Evolutionary conservation across 2,329 filamentous ascomycete species (phyloP), one percentile per base, ranked within the genome.

Genomic region (Venturia pyrina): DNA sequence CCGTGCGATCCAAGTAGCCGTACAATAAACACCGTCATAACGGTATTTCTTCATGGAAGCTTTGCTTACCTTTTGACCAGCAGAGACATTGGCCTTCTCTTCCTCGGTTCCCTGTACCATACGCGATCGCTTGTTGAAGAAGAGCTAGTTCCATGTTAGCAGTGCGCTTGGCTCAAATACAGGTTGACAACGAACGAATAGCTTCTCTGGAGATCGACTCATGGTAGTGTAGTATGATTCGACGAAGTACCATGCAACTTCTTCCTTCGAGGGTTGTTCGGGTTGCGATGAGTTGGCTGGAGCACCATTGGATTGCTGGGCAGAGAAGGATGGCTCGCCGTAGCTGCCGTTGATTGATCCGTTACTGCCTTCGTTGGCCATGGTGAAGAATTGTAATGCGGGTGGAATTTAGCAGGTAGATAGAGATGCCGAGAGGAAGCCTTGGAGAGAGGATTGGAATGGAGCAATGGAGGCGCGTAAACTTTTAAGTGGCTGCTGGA

Each of bases 241-340:
- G 67, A 99, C 95, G 72, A 99, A 99, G 81, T 93, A 98, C 95
- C 95, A 99, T 78, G 92, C 95, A 71, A 99, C 92, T 81, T 98
- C 91, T 77, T 96, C 92, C 82, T 96, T 97, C 32, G 68, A 50
- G 68, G 19, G 32, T 40, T 43, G 24, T 40, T 44, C 41, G 69
- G 70, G 67, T 70, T 67, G 68, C 70, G 67, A 67, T 59, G 64
- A 15, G 28, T 37, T 64, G 53, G 72, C 72, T 64, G 73, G 71
- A 65, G 71, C 71, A 69, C 73, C 73, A 71, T 72, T 76, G 72
- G 71, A 74, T 56, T 68, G 69, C 53, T 78, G 72, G 65, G 68
- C 69, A 66, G 70, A 66, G 63, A 66, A 68, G 68, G 71, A 72
- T 66, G 75, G 72, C 48, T 78, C 76, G 65, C 73, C 77, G 70